These are phyloP conservation scores for Pseudogymnoascus sp. DNA, from an alignment of 2,329 filamentous ascomycete species.

Conservation along the genomic window DNA sequence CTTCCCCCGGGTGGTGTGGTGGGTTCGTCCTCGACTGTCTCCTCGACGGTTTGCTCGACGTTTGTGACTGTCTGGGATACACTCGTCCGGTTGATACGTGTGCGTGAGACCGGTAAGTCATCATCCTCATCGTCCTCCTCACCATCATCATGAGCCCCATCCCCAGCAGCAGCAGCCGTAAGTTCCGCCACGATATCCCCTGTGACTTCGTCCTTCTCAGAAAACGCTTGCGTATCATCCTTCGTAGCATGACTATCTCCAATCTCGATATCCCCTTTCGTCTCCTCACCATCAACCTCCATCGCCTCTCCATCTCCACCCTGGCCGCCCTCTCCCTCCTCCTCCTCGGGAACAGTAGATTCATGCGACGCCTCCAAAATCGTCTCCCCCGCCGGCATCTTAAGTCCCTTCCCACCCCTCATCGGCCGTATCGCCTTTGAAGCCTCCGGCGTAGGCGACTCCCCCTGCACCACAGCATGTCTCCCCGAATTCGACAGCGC, in stretches of 20 bases:
- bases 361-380: constrained; percentile 30
- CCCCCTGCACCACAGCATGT: constrained; percentile 41
- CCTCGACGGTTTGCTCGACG: constrained; percentile 18
- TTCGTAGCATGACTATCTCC: constrained; percentile 20
- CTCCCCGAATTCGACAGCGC: constrained; percentile 54
- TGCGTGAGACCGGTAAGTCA: constrained; percentile 33
- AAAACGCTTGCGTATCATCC: constrained; percentile 7
- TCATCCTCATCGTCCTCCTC: constrained; percentile 28
- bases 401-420: constrained; percentile 27
- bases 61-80: constrained; percentile 27
- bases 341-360: constrained; percentile 25
- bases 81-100: constrained; percentile 34
- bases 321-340: constrained; percentile 14
- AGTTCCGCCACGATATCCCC: constrained; percentile 13
- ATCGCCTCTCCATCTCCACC: constrained; percentile 20
- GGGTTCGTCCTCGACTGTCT: constrained; percentile 42
- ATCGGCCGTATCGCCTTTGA: constrained; percentile 27
- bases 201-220: neutral
- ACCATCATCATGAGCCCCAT: constrained; percentile 15
- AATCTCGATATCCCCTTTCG: constrained; percentile 10
- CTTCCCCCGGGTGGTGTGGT: constrained; percentile 25
- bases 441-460: constrained; percentile 47
- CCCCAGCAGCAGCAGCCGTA: constrained; percentile 14
- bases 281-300: constrained; percentile 19
- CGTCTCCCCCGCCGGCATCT: constrained; percentile 23